Evolutionary conservation across 129 eudicot genomes (phyloP).

Genomic region (Oenanthe sinensis): DNA sequence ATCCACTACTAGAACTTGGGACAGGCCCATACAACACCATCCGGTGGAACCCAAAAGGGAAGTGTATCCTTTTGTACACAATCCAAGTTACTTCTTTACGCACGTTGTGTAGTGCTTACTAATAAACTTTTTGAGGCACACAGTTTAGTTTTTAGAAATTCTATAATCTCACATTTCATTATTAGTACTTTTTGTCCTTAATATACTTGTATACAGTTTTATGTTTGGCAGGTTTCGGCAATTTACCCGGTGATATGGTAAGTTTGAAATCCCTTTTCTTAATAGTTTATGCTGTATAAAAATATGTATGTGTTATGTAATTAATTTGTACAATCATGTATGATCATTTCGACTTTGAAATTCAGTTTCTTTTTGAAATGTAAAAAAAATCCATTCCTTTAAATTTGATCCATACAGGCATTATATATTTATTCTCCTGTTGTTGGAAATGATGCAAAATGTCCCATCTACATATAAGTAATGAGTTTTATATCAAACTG

Average conservation of each 20-base stretch:
- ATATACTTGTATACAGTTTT: constrained; percentile 46
- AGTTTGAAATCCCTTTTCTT: constrained; percentile 5
- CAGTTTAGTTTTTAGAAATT: no score
- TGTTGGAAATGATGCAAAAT: not conserved
- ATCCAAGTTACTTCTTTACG: not conserved
- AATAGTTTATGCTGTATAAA: not conserved
- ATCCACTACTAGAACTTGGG: constrained; percentile 89
- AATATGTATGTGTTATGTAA: not conserved
- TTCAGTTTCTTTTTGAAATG: not conserved
- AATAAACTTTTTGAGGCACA: not conserved
- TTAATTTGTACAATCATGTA: not conserved
- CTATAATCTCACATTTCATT: not conserved
- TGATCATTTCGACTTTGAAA: not conserved
- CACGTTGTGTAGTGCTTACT: not conserved
- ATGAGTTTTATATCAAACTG: no score
- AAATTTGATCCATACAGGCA: not conserved
- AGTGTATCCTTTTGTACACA: constrained; percentile 61
- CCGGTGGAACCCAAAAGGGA: constrained; percentile 94
- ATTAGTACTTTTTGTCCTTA: constrained; percentile 37
- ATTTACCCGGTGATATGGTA: constrained; percentile 97
- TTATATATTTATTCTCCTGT: not conserved
- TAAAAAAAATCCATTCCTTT: not conserved
- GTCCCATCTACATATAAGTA: not conserved
- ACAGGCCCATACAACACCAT: constrained; percentile 88
- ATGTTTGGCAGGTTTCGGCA: constrained; percentile 94